Evolutionary conservation across 768 basidiomycete species (phyloP).

Genomic region (Cantharellus cinnabarinus): DNA sequence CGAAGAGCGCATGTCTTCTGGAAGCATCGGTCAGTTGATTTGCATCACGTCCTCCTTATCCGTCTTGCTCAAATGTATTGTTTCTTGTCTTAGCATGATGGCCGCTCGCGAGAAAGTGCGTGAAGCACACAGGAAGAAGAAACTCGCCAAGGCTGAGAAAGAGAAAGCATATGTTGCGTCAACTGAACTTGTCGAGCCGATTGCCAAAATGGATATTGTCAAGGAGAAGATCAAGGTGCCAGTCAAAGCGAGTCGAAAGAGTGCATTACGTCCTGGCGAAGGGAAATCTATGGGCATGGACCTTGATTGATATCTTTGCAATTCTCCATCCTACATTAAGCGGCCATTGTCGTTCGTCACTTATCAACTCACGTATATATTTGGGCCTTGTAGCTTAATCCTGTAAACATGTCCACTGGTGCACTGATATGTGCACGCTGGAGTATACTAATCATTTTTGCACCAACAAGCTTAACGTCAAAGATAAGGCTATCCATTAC

Average conservation of each 20-base stretch:
- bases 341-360: too few species aligned
- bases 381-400: too few species aligned
- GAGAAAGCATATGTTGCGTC: slow-evolving; percentile 17
- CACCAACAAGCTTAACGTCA: too few species aligned
- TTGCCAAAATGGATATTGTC: slow-evolving; percentile 23
- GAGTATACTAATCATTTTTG: too few species aligned
- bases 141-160: slow-evolving; percentile 1
- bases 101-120: slow-evolving; percentile 25
- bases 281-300: slow-evolving; percentile 80
- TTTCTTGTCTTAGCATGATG: slow-evolving; percentile 7
- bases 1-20: slow-evolving; percentile 87
- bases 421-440: too few species aligned
- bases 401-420: too few species aligned
- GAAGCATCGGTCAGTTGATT: slow-evolving; percentile 40
- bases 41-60: background rate
- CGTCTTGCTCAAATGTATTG: background rate
- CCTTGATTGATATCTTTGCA: slow-evolving; percentile 11
- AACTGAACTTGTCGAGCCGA: slow-evolving; percentile 46
- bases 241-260: slow-evolving; percentile 25
- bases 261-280: slow-evolving; percentile 62
- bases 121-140: slow-evolving; percentile 5
- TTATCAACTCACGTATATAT: too few species aligned
- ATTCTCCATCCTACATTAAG: too few species aligned
- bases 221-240: slow-evolving; percentile 64
- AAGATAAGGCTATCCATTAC: too few species aligned